Percentiles rank a stretch among this genome's conserved stretches.
Conservation (phyloP, 352 stramenopile genomes). For the Albugo candida region DNA sequence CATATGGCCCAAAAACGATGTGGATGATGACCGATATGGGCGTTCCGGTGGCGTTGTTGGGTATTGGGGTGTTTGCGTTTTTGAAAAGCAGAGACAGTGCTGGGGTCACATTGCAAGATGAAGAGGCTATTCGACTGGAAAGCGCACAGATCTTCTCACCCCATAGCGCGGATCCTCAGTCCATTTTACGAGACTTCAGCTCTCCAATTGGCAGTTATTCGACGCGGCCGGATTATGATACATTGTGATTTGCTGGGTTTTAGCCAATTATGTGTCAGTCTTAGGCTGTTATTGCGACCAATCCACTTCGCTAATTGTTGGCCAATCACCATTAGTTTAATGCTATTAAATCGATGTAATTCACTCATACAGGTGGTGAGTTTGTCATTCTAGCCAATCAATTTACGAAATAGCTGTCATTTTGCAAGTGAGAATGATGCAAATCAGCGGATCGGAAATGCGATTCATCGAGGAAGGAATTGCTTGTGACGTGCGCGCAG, state of each 20-base stretch:
- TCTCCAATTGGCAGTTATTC: too few species aligned
- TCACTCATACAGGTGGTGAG: too few species aligned
- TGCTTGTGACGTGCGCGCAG: constrained; percentile 41
- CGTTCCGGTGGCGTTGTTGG: constrained; percentile 37
- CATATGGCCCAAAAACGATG: constrained; percentile 39
- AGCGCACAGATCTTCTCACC: constrained; percentile 46
- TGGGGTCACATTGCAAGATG: constrained; percentile 2
- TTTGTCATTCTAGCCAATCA: too few species aligned
- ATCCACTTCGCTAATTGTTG: too few species aligned
- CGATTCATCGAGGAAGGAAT: constrained; percentile 53
- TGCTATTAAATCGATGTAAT: too few species aligned
- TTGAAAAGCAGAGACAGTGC: constrained; percentile 18
- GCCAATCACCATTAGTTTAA: too few species aligned
- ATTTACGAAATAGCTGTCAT: too few species aligned
- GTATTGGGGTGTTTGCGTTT: constrained; percentile 29
- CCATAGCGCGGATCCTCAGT: constrained; percentile 21
- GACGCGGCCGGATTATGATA: too few species aligned
- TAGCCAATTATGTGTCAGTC: too few species aligned
- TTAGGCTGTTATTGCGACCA: too few species aligned
- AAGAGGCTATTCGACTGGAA: constrained; percentile 16
- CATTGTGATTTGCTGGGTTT: too few species aligned
- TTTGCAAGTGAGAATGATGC: constrained; percentile 24
- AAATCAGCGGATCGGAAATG: constrained; percentile 56
- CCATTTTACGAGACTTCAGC: too few species aligned
- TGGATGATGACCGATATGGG: constrained; percentile 45